A percentile compares a stretch with the other conserved stretches of the same genome.
phyloP scores from a whole-genome alignment of 208 protist species.

The Lotmaria passim region DNA sequence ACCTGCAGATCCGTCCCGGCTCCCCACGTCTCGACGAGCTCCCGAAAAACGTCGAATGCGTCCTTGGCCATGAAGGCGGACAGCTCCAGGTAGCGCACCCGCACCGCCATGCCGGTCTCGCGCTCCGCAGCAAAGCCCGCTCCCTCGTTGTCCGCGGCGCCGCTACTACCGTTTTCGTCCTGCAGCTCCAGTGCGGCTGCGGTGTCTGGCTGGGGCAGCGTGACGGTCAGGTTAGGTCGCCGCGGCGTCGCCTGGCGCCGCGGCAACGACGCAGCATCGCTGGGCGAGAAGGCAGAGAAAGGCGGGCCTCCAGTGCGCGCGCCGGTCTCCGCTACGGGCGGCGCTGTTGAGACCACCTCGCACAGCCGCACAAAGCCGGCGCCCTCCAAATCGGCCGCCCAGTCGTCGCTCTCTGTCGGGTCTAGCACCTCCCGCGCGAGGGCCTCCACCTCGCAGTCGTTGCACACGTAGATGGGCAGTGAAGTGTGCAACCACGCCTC shows the following conservation, averaged over 20 bases:
- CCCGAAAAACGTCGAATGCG: slow-evolving; percentile 46
- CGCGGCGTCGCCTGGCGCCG: neutral
- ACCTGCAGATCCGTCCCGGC: slow-evolving; percentile 38
- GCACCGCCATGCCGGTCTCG: slow-evolving; percentile 39
- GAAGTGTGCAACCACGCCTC: slow-evolving; percentile 33
- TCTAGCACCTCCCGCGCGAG: slow-evolving; percentile 34
- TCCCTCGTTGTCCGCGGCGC: neutral
- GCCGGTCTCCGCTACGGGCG: neutral
- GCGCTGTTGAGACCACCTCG: slow-evolving; percentile 31
- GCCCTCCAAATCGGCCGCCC: slow-evolving; percentile 37
- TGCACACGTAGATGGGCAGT: slow-evolving; percentile 40
- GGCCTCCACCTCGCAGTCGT: slow-evolving; percentile 44
- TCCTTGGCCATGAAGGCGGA: slow-evolving; percentile 64
- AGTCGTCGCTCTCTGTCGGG: slow-evolving; percentile 35
- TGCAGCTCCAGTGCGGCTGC: neutral
- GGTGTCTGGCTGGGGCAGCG: slow-evolving; percentile 18
- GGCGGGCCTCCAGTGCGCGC: neutral
- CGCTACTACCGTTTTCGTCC: neutral
- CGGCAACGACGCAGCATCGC: neutral
- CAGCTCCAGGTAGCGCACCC: slow-evolving; percentile 47
- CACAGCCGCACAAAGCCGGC: slow-evolving; percentile 43
- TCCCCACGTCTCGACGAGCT: slow-evolving; percentile 36
- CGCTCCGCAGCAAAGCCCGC: neutral
- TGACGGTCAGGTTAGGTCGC: slow-evolving; percentile 9
- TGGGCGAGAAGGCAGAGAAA: no score